Evolutionary conservation across 805 yeast species (phyloP), one percentile per base, ranked within the genome.

Genomic region (Lipomyces sp.): DNA sequence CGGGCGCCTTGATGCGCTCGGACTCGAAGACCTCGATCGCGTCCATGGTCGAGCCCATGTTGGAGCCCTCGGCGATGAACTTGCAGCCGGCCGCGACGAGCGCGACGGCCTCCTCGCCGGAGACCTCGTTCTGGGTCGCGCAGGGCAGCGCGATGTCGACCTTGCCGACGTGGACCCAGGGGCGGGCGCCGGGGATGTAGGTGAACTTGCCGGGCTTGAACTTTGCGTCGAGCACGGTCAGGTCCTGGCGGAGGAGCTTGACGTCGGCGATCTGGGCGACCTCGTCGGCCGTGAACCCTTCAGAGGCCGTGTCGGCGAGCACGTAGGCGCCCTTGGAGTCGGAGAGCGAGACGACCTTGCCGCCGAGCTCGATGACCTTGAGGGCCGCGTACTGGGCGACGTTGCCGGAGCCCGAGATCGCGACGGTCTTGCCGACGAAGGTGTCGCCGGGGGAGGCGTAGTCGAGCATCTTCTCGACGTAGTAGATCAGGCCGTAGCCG

Each of bases 311-410:
- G n/a, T n/a, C n/a, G 24, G 55, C 42, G 14, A 63, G 34, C 61
- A 90, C 76, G 68, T 86, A 84, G 54, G 90, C 64, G 74, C 98
- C 98, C 76, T 84, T 84, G 50, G 98, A 91, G 76, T 91, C 98
- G 53, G 96, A 88, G 61, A 91, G 78, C 34, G 96, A 87, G 46
- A 91, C 86, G 66, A 91, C 98, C 58, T 81, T 83, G 67, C 95
- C 97, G 65, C 98, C 98, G 65, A 93, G 82, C 79, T 93, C 97
- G 60, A 91, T 88, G 61, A 84, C 95, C 81, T 91, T 91, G 71
- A 91, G 79, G 52, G 98, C 98, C 67, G 98, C 98, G 76, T 80
- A 91, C 78, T 91, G 98, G 55, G 98, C 98, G 71, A 91, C 98
- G 76, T 91, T 91, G 75, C 98, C 98, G 61, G 96, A 84, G 71